Evolutionary conservation across 768 basidiomycete species (phyloP).

Genomic region (Mycena vulgaris): DNA sequence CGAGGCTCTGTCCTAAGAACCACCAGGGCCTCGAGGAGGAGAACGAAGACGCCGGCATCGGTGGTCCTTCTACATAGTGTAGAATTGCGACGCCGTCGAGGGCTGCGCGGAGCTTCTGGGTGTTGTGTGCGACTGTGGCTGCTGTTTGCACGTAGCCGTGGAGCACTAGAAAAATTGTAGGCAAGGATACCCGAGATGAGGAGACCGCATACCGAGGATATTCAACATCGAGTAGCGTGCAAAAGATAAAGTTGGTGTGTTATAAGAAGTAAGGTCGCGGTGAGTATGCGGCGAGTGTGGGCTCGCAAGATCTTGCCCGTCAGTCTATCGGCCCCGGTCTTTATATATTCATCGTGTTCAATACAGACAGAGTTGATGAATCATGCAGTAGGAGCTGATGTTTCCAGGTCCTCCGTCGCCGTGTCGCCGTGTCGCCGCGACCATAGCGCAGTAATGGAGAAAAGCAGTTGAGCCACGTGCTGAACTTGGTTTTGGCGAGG

Average conservation of each 20-base stretch:
- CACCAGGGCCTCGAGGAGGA: slow-evolving; percentile 39
- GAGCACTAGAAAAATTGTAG: slow-evolving; percentile 15
- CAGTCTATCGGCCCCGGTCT: no score
- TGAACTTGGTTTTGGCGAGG: no score
- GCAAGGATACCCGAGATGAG: neutral
- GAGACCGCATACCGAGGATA: slow-evolving; percentile 19
- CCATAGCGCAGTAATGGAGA: no score
- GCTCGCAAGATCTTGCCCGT: no score
- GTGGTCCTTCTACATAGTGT: slow-evolving; percentile 40
- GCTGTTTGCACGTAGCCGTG: slow-evolving; percentile 43
- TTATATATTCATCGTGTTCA: no score
- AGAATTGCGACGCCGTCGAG: slow-evolving; percentile 39
- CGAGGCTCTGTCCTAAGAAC: slow-evolving; percentile 31
- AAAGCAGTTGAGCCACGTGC: no score
- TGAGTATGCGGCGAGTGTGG: no score
- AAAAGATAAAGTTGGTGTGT: no score
- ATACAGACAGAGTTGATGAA: neutral
- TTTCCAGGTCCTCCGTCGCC: neutral
- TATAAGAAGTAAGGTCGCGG: no score
- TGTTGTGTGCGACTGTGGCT: slow-evolving; percentile 38
- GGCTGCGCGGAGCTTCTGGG: slow-evolving; percentile 31
- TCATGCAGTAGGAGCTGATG: neutral
- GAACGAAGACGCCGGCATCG: slow-evolving; percentile 1
- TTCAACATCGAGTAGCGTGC: slow-evolving; percentile 33
- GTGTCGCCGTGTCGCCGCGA: neutral